These are phyloP conservation scores for Aspergillus viridinutans DNA, from an alignment of 2,329 filamentous ascomycete species.

Conservation along the genomic window DNA sequence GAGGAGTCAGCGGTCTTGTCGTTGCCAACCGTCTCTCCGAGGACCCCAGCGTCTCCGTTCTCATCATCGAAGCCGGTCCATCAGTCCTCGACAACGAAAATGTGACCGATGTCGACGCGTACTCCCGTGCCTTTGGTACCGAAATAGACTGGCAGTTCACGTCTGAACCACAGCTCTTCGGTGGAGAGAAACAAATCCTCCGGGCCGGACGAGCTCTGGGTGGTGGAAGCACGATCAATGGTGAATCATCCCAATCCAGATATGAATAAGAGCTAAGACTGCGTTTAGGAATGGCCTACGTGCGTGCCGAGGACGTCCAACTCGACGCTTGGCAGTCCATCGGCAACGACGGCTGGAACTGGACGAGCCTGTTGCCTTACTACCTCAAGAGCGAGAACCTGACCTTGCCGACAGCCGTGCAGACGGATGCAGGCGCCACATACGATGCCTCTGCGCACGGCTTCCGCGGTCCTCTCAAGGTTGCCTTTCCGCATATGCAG, in stretches of 20 bases:
- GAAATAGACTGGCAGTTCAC: slow-evolving; percentile 42
- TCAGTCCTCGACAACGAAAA: slow-evolving; percentile 27
- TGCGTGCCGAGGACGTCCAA: slow-evolving; percentile 34
- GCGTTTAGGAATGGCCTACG: slow-evolving; percentile 35
- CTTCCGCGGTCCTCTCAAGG: slow-evolving; percentile 22
- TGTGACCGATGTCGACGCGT: slow-evolving; percentile 23
- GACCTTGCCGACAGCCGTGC: slow-evolving; percentile 16
- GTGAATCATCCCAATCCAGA: slow-evolving; percentile 8
- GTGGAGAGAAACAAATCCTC: slow-evolving; percentile 30
- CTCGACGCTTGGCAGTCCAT: slow-evolving; percentile 36
- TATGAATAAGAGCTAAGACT: too few species aligned
- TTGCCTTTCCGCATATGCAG: slow-evolving; percentile 20
- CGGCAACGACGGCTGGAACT: slow-evolving; percentile 33
- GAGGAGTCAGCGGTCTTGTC: slow-evolving; percentile 33
- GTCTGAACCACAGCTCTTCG: slow-evolving; percentile 41
- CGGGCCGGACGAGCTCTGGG: slow-evolving; percentile 43
- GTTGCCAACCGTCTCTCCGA: slow-evolving; percentile 36
- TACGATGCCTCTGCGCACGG: slow-evolving; percentile 15
- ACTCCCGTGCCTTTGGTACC: slow-evolving; percentile 29
- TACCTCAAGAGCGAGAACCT: slow-evolving; percentile 29
- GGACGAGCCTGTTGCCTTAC: slow-evolving; percentile 28
- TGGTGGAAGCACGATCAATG: slow-evolving; percentile 45
- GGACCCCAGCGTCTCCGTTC: slow-evolving; percentile 22
- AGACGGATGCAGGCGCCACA: too few species aligned
- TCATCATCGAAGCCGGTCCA: slow-evolving; percentile 31